Evolutionary conservation across 2,329 filamentous ascomycete species (phyloP), one percentile per base, ranked within the genome.

Genomic region (Scolecobasidium constrictum): DNA sequence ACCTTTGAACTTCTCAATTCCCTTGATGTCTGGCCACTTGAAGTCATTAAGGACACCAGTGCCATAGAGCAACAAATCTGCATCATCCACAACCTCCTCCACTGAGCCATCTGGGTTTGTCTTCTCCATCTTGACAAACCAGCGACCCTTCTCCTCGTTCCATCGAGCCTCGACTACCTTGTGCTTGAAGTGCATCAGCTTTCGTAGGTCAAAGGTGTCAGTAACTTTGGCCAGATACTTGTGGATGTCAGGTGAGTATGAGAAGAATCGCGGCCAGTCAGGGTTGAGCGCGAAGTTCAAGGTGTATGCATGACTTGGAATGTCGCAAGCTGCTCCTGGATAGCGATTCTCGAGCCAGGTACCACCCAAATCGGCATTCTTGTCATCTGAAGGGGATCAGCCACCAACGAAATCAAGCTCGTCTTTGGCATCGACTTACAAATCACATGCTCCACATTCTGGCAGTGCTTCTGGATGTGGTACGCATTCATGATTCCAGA

Each of bases 181-280:
- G 6, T 64, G 68, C 43, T 68, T 65, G 56, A 73, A 72, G 2
- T 54, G 66, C 67, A 73, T 73, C 52, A 70, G 71, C 47, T 72
- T 71, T 35, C 65, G 59, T 3, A 73, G 56, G 35, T 63, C 66
- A 44, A 70, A 72, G 0, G 60, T 62, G 4, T 70, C 57, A 48
- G 64, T 67, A 13, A 73, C 65, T 47, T 67, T 68, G 48, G 70
- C 67, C 46, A 71, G 58, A 44, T 73, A 72, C 15, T 57, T 52
- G 56, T 65, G 66, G 11, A 73, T 73, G 50, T 73, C 68, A 1
- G 63, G 59, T 0, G 63, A 60, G 21, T 62, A 62, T 2, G 65
- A 66, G 51, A 70, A 72, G 50, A 68, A 71, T 7, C 64, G 61
- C 4, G 61, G 62, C 68, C 67, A 71, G 43, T 65, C 53, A 1